phyloP scores from a whole-genome alignment of 768 basidiomycete genomes.

The Nevesoporus exiguus region DNA sequence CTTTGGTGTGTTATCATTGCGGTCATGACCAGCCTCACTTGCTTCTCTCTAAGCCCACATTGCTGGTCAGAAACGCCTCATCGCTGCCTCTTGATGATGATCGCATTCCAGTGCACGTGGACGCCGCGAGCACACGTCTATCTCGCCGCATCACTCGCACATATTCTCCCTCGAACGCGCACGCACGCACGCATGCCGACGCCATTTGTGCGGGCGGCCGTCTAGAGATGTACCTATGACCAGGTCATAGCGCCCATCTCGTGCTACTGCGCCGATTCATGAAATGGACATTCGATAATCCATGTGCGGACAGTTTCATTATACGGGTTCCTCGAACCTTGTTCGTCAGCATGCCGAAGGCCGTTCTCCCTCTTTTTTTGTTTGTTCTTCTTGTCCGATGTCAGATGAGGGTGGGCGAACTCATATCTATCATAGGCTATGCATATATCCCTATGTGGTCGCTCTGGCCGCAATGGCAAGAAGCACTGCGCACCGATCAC shows the following conservation, averaged over 20 bases:
- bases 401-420: neutral
- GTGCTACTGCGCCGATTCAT: constrained; percentile 16
- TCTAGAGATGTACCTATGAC: neutral
- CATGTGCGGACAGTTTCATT: neutral
- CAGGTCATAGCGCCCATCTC: constrained; percentile 22
- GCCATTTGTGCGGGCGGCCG: constrained; percentile 10
- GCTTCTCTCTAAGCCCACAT: constrained; percentile 14
- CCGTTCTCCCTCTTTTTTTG: neutral
- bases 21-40: neutral
- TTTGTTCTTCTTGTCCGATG: neutral
- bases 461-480: neutral
- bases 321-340: neutral
- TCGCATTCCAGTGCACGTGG: constrained; percentile 12
- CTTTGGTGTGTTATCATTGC: neutral
- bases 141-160: neutral
- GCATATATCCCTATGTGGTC: constrained; percentile 12
- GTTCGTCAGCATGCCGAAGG: neutral
- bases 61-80: constrained; percentile 6
- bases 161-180: neutral
- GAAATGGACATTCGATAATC: neutral
- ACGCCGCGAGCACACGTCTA: constrained; percentile 2
- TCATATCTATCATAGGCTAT: constrained; percentile 15
- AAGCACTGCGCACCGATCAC: constrained; percentile 13
- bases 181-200: neutral
- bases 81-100: neutral